Evolutionary conservation across 306 rosid species (phyloP), one percentile per base, ranked within the genome.

Genomic region (Canavalia gladiata): DNA sequence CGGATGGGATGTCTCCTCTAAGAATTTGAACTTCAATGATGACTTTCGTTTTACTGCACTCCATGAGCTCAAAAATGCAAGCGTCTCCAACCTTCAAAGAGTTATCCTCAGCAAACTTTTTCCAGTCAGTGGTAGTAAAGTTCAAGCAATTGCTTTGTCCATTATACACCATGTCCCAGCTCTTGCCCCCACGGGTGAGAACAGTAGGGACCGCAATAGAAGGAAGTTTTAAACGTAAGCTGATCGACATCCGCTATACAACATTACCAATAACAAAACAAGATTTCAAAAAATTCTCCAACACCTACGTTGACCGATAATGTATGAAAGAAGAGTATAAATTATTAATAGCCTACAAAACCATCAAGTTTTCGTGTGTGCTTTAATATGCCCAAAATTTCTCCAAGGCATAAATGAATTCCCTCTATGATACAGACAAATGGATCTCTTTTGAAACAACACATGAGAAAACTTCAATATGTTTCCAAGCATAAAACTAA

Each of bases 11-110:
- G 82, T 90, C 91, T 7, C 97, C 93, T 86, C 90, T 83, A 73
- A 92, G 94, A 78, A 92, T 89, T 73, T 89, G 97, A 81, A 89
- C 90, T 64, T 87, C 56, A 2, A 89, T 83, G 42, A 75, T 30
- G 31, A 92, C 60, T 75, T 54, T 58, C 49, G 49, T 65, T 45
- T 55, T 28, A 51, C 77, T 81, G 59, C 25, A 5, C 49, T 90
- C 84, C 5, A 33, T 46, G 46, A 90, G 88, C 71, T 92, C 92
- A 68, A 92, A 92, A 8, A 92, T 69, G n/a, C 89, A 90, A 1
- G 88, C 93, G 49, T 89, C 97, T 67, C 93, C 93, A 25, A 25
- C 39, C 84, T 85, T 87, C 78, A 92, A 86, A 80, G 64, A 28
- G 68, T 83, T 92, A 43, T 87, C 94, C 2, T 43, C 30, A 7